phyloP scores from a whole-genome alignment of 1,284 basidiomycete genomes.

The Moniliella sp. region DNA sequence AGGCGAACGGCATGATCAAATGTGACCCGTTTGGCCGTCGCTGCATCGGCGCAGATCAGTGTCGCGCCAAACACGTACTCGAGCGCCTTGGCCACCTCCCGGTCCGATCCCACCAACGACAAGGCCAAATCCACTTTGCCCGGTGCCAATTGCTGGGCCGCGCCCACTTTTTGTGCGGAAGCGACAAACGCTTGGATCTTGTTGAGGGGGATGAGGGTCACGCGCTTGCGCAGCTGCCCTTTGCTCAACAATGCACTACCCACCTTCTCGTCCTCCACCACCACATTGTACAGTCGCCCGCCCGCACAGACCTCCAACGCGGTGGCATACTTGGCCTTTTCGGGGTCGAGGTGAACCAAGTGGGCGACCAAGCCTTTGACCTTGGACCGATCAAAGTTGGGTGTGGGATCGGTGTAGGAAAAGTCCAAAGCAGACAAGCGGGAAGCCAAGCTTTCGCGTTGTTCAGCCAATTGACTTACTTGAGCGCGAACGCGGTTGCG shows the following conservation, averaged over 20 bases:
- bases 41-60: constrained; percentile 70
- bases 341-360: constrained; percentile 51
- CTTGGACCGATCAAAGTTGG: constrained; percentile 60
- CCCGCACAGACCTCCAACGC: constrained; percentile 86
- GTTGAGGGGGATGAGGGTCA: constrained; percentile 80
- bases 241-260: constrained; percentile 66
- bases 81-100: constrained; percentile 70
- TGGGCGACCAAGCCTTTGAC: constrained; percentile 56
- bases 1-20: constrained; percentile 54
- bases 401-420: constrained; percentile 54
- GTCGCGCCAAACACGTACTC: constrained; percentile 82
- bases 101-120: constrained; percentile 62
- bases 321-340: constrained; percentile 47
- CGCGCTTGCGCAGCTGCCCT: constrained; percentile 63
- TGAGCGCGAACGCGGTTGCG: constrained; percentile 43
- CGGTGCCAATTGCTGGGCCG: constrained; percentile 54
- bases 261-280: constrained; percentile 64
- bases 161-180: constrained; percentile 51
- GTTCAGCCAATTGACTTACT: constrained; percentile 46
- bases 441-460: constrained; percentile 51
- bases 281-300: constrained; percentile 61
- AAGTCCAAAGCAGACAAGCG: constrained; percentile 58
- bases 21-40: constrained; percentile 68
- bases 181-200: constrained; percentile 60
- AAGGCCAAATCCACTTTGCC: constrained; percentile 69